Conservation (phyloP, 164 flowering plant genomes). For the Stephania yunnanensis region DNA sequence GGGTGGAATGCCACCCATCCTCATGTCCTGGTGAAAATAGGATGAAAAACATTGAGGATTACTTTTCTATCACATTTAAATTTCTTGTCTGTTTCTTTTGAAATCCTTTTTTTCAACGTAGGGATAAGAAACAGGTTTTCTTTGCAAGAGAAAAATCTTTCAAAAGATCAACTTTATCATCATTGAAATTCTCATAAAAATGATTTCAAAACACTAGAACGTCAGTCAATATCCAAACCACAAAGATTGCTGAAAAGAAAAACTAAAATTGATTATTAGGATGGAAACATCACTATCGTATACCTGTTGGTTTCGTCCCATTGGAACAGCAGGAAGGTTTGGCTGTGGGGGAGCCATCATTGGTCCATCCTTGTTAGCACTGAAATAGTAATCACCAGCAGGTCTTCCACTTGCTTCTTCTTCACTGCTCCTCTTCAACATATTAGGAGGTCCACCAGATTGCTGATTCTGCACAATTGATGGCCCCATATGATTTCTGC, state of each 20-base stretch:
- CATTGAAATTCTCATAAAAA: background rate
- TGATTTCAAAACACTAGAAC: no score
- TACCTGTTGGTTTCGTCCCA: constrained; percentile 56
- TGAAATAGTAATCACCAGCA: constrained; percentile 42
- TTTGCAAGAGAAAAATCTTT: background rate
- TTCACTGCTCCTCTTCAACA: constrained; percentile 22
- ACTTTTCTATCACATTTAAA: background rate
- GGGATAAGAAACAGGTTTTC: background rate
- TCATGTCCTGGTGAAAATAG: constrained; percentile 39
- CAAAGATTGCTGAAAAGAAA: background rate
- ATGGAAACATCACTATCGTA: background rate
- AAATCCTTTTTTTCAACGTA: no score
- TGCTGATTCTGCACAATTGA: constrained; percentile 40
- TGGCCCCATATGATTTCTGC: constrained; percentile 49
- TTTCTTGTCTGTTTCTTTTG: background rate
- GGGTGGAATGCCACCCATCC: constrained; percentile 19
- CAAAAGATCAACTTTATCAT: background rate
- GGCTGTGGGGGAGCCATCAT: constrained; percentile 42
- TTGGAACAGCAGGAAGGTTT: constrained; percentile 49
- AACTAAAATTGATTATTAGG: background rate
- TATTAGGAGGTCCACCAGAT: constrained; percentile 30
- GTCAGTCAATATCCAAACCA: background rate
- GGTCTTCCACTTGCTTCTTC: constrained; percentile 42
- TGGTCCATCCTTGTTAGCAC: constrained; percentile 37
- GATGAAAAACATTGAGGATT: background rate